phyloP scores from a whole-genome alignment of 2,329 filamentous ascomycete species.

The Colletotrichum spaethianum region DNA sequence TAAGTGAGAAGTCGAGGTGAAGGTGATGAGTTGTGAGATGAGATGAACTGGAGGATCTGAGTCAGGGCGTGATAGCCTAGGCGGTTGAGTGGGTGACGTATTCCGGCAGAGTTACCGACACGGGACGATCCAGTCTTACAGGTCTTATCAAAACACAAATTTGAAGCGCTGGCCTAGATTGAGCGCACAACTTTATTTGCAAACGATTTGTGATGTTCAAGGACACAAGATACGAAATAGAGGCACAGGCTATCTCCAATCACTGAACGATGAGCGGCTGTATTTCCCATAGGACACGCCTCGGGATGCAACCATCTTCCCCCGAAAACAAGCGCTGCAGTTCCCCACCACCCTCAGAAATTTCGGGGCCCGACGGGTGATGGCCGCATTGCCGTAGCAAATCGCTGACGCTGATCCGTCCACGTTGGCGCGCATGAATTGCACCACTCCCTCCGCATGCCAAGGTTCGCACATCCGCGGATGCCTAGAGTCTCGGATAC shows the following conservation, averaged over 20 bases:
- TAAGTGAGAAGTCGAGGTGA: neutral
- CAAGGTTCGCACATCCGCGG: constrained; percentile 25
- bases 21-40: constrained; percentile 8
- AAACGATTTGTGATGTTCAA: neutral
- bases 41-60: constrained; percentile 38
- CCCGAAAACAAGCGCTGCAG: neutral
- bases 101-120: constrained; percentile 4
- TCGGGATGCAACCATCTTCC: constrained; percentile 2
- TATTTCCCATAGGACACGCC: neutral
- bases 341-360: constrained; percentile 22
- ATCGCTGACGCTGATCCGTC: constrained; percentile 28
- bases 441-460: constrained; percentile 12
- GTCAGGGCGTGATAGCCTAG: constrained; percentile 16
- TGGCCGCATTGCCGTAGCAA: constrained; percentile 25
- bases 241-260: constrained; percentile 1
- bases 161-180: neutral
- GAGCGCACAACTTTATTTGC: neutral
- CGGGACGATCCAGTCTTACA: neutral
- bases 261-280: constrained; percentile 1
- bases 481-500: neutral
- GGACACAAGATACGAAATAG: neutral
- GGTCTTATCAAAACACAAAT: neutral
- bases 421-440: constrained; percentile 33
- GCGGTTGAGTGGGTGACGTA: constrained; percentile 13
- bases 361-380: constrained; percentile 34